Base-by-base conservation (phyloP, 2,329 filamentous ascomycete genomes). In the Chrysoporthe austroafricana region DNA sequence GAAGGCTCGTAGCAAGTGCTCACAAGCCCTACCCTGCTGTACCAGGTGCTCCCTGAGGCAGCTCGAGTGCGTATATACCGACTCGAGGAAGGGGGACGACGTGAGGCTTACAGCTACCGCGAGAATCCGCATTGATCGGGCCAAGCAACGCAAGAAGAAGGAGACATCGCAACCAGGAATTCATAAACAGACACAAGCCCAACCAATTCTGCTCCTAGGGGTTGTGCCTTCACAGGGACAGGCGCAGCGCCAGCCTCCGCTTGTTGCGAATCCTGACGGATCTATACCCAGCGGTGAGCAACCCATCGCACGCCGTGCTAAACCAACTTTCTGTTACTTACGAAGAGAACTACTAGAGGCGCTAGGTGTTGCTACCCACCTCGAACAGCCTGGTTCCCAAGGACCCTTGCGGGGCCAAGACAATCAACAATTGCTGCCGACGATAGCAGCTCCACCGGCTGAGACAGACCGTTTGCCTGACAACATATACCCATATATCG, bases 1-100 rank as follows among this genome's bases (percentile, higher is more conserved):
- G 18, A 59, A 59, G 57, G 57, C 57, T 18, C 57, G 57, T 42
- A 59, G 57, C 57, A 59, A 59, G 57, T 59, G 57, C 36, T 42
- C 57, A 13, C 57, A 59, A 21, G 18, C 57, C 5, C 18, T 59
- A 16, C 57, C 57, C 21, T 36, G 57, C 36, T 59, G 57, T 42
- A 21, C 18, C 36, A 59, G 57, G 39, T 59, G 57, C 36, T 18
- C 36, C 18, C n/a, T 59, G 34, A 59, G 39, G 36, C 57, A 59
- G 57, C 57, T 59, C 57, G 57, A 59, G 36, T 59, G 57, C 57
- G 6, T 39, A 11, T 59, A 59, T 42, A 21, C 36, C 36, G 34
- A 59, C 3, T 1, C 36, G 6, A 59, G n/a, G 36, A 39, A 6
- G 54, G 54, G 34, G 18, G 13, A 59, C 36, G 36, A 42, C 9